phyloP scores from a whole-genome alignment of 2,329 filamentous ascomycete genomes.

The Ophiosphaerella narmari region DNA sequence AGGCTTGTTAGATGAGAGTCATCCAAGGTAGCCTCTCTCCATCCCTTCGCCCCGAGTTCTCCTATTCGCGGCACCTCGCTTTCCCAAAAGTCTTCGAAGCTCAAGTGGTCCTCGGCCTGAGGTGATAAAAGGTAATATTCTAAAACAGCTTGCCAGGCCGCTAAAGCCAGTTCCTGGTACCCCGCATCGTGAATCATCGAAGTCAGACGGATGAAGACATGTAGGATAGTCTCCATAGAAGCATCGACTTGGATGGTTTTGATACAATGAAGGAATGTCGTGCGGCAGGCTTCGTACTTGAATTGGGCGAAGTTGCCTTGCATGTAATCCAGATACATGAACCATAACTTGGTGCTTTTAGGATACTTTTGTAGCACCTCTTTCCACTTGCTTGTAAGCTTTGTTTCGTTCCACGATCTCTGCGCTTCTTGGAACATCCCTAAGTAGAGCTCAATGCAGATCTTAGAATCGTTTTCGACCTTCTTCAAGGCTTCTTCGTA shows the following conservation, averaged over 20 bases:
- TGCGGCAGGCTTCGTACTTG: constrained; percentile 68
- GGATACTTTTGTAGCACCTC: constrained; percentile 62
- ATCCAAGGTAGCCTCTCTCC: constrained; percentile 58
- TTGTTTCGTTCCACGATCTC: constrained; percentile 72
- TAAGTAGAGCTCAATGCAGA: constrained; percentile 65
- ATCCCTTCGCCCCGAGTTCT: constrained; percentile 72
- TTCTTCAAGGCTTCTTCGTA: constrained; percentile 76
- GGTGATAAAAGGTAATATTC: constrained; percentile 72
- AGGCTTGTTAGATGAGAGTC: constrained; percentile 10
- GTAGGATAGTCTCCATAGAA: constrained; percentile 51
- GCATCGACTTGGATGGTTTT: constrained; percentile 33
- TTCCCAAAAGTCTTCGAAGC: constrained; percentile 71
- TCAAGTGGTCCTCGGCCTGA: constrained; percentile 46
- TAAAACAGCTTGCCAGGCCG: constrained; percentile 80
- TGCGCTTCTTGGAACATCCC: constrained; percentile 74
- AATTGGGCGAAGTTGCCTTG: constrained; percentile 72
- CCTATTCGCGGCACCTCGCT: constrained; percentile 79
- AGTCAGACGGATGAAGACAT: constrained; percentile 76
- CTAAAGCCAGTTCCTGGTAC: constrained; percentile 75
- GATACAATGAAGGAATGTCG: constrained; percentile 64
- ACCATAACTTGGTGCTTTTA: constrained; percentile 70
- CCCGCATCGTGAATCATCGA: constrained; percentile 76
- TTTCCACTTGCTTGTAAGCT: constrained; percentile 68
- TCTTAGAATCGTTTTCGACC: constrained; percentile 49
- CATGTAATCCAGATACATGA: constrained; percentile 69